Percentiles rank a stretch among this genome's conserved stretches.
These are phyloP conservation scores for Huntiella savannae DNA, from an alignment of 2,329 filamentous ascomycete genomes.

Conservation along the genomic window DNA sequence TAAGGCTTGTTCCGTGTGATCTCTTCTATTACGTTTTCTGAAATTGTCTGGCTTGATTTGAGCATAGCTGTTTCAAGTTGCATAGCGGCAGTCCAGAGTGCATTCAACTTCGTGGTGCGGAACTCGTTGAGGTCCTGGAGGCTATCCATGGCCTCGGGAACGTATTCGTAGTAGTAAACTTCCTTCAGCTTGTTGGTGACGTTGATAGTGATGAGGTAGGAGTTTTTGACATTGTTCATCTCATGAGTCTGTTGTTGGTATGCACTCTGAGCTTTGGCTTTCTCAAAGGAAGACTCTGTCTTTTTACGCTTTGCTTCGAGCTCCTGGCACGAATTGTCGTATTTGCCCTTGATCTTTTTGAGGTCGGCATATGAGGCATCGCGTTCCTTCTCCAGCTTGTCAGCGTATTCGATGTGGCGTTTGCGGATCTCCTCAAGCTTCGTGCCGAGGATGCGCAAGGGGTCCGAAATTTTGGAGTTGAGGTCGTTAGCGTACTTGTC, in stretches of 20 bases:
- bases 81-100: conserved; percentile 65
- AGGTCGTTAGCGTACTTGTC: conserved; percentile 68
- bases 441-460: conserved; percentile 52
- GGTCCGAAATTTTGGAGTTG: conserved; percentile 64
- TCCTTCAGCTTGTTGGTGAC: conserved; percentile 97
- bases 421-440: conserved; percentile 88
- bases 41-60: conserved; percentile 49
- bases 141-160: conserved; percentile 83
- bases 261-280: conserved; percentile 71
- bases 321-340: conserved; percentile 82
- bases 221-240: conserved; percentile 97
- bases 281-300: conserved; percentile 83
- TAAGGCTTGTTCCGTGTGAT: conserved; percentile 75
- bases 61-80: conserved; percentile 66
- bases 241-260: conserved; percentile 86
- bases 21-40: conserved; percentile 57
- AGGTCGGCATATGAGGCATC: conserved; percentile 70
- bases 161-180: conserved; percentile 90
- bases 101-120: conserved; percentile 64
- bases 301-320: conserved; percentile 92
- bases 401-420: conserved; percentile 71
- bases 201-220: conserved; percentile 90
- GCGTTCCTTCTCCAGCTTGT: conserved; percentile 74
- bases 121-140: conserved; percentile 89
- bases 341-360: conserved; percentile 80